phyloP scores from a whole-genome alignment of 257 asterid genomes.

The Fraxinus quadrangulata region DNA sequence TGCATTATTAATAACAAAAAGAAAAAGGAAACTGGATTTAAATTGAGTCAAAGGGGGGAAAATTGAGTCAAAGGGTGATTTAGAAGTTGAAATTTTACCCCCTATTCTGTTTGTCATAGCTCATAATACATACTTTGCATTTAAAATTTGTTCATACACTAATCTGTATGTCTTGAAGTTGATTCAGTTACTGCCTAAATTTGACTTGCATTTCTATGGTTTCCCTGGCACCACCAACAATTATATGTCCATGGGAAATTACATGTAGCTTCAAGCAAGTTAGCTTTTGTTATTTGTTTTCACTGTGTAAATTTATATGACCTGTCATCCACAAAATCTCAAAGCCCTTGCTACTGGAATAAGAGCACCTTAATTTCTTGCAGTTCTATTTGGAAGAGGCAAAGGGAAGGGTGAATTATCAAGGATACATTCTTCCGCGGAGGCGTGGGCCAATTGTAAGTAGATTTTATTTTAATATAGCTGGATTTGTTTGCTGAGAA shows the following conservation, averaged over 20 bases:
- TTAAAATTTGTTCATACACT: neutral
- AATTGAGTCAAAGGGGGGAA: neutral
- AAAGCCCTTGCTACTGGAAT: conserved; percentile 11
- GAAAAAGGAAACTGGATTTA: neutral
- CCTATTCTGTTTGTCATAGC: conserved; percentile 3
- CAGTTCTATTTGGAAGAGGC: conserved; percentile 95
- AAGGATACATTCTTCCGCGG: conserved; percentile 89
- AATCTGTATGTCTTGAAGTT: neutral
- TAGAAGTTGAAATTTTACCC: conserved; percentile 7
- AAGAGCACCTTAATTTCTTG: conserved; percentile 26
- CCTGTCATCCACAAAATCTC: conserved; percentile 4
- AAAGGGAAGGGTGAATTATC: conserved; percentile 89
- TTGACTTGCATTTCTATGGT: neutral
- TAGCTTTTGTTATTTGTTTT: neutral
- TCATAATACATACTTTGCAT: neutral
- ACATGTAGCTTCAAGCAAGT: neutral
- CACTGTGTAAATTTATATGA: conserved; percentile 6
- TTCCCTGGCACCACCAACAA: neutral
- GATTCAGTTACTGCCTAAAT: neutral
- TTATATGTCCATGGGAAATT: neutral
- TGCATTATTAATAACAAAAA: neutral
- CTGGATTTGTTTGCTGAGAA: conserved; percentile 4
- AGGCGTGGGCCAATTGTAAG: conserved; percentile 80
- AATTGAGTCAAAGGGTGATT: neutral
- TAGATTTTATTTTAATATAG: conserved; percentile 22